These are phyloP conservation scores for Xylariaceae sp. DNA, from an alignment of 2,329 filamentous ascomycete genomes.

Conservation along the genomic window DNA sequence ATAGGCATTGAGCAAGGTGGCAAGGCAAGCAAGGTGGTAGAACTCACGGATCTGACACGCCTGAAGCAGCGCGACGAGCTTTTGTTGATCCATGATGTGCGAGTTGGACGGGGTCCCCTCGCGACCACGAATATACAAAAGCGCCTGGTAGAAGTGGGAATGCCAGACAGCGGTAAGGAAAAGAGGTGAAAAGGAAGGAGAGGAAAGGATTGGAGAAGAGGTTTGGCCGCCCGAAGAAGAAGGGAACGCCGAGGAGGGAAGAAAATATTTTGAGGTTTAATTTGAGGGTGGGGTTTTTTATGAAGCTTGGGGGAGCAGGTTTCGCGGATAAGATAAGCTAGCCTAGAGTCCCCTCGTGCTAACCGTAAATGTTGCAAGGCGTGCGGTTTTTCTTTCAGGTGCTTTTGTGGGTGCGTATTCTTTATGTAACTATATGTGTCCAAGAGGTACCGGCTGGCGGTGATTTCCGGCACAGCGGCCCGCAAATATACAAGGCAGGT, in stretches of 20 bases:
- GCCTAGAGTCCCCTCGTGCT: neutral
- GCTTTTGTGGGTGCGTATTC: neutral
- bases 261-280: conserved; percentile 17
- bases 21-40: conserved; percentile 10
- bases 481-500: too few species aligned
- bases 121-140: conserved; percentile 8
- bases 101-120: conserved; percentile 11
- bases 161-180: conserved; percentile 1
- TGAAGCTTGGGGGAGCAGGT: neutral
- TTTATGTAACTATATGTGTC: too few species aligned
- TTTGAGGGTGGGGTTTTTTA: conserved; percentile 16
- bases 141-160: conserved; percentile 8
- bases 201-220: conserved; percentile 4
- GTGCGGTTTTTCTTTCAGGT: neutral
- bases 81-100: conserved; percentile 66
- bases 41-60: conserved; percentile 79
- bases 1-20: neutral
- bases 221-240: neutral
- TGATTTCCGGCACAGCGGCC: too few species aligned
- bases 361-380: neutral
- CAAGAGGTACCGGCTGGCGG: too few species aligned
- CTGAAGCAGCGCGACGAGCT: conserved; percentile 81
- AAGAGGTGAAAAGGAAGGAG: neutral
- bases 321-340: conserved; percentile 18
- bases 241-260: conserved; percentile 1